Percentiles rank a stretch among this genome's conserved stretches.
Conservation (phyloP, 176 grass and related monocot genomes). For the Tillandsia fasciculata region DNA sequence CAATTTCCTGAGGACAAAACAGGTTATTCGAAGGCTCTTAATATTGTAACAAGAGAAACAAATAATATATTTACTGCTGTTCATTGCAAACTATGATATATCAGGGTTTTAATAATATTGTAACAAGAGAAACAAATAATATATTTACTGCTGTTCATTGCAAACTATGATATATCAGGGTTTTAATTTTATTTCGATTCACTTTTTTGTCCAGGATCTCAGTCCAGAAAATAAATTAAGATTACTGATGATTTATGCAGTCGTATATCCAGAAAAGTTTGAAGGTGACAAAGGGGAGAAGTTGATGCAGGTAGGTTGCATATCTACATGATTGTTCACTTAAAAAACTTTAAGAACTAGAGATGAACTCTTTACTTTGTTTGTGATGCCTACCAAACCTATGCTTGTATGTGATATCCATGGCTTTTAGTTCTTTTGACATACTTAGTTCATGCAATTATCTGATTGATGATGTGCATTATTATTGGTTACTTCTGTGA, state of each 20-base stretch:
- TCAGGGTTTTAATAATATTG: constrained; percentile 2
- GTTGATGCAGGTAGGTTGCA: constrained; percentile 71
- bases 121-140: neutral
- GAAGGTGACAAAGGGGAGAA: constrained; percentile 95
- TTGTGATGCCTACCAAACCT: neutral
- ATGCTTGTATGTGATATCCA: no score
- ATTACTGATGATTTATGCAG: constrained; percentile 80
- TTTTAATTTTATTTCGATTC: constrained; percentile 25
- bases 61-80: neutral
- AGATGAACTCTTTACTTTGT: neutral
- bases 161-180: neutral
- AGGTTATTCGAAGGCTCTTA: constrained; percentile 35
- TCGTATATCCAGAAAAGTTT: constrained; percentile 86
- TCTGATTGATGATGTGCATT: no score
- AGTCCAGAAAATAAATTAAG: constrained; percentile 95
- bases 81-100: neutral
- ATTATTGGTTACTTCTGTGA: no score
- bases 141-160: neutral
- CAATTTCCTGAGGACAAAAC: constrained; percentile 68
- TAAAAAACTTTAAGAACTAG: neutral
- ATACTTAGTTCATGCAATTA: no score
- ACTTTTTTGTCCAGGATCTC: constrained; percentile 40
- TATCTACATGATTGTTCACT: neutral
- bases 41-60: neutral
- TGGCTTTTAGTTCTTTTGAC: no score